Evolutionary conservation across 768 basidiomycete genomes (phyloP).

Genomic region (Boletales sp.): DNA sequence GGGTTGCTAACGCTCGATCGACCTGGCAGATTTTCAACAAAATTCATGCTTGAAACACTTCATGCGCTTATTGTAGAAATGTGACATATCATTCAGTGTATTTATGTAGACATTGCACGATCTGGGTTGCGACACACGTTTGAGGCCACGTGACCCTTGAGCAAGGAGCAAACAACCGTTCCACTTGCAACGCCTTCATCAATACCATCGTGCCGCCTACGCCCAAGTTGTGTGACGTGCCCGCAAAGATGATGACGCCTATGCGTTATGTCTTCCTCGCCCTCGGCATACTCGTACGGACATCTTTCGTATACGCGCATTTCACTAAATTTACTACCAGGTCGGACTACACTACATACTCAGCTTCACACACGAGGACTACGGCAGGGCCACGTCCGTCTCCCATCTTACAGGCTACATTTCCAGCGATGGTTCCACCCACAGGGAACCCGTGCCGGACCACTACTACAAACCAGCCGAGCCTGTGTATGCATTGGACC

Average conservation of each 20-base stretch:
- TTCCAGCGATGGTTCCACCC: slow-evolving; percentile 36
- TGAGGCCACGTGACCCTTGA: slow-evolving; percentile 1
- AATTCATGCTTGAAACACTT: slow-evolving; percentile 30
- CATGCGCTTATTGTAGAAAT: slow-evolving; percentile 24
- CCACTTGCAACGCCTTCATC: not conserved
- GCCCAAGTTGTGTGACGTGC: not conserved
- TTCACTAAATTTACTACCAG: slow-evolving; percentile 21
- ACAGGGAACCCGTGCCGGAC: slow-evolving; percentile 58
- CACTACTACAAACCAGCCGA: slow-evolving; percentile 49
- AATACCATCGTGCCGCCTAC: not conserved
- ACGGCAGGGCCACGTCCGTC: slow-evolving; percentile 41
- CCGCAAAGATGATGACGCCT: slow-evolving; percentile 51
- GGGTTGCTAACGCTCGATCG: slow-evolving; percentile 4
- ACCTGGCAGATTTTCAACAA: slow-evolving; percentile 19
- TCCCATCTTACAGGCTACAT: slow-evolving; percentile 27
- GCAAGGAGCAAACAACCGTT: not conserved
- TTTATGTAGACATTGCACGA: not conserved
- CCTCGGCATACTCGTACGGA: slow-evolving; percentile 44
- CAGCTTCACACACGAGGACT: slow-evolving; percentile 40
- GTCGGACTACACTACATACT: slow-evolving; percentile 40
- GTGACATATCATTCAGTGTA: not conserved
- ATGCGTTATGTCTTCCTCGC: slow-evolving; percentile 54
- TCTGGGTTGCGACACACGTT: not conserved
- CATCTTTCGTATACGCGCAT: not conserved
- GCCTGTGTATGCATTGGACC: slow-evolving; percentile 35